Percentiles rank a stretch among this genome's conserved stretches.
These are phyloP conservation scores for Paspalum notatum DNA, from an alignment of 176 grass and related monocot species.

Conservation along the genomic window DNA sequence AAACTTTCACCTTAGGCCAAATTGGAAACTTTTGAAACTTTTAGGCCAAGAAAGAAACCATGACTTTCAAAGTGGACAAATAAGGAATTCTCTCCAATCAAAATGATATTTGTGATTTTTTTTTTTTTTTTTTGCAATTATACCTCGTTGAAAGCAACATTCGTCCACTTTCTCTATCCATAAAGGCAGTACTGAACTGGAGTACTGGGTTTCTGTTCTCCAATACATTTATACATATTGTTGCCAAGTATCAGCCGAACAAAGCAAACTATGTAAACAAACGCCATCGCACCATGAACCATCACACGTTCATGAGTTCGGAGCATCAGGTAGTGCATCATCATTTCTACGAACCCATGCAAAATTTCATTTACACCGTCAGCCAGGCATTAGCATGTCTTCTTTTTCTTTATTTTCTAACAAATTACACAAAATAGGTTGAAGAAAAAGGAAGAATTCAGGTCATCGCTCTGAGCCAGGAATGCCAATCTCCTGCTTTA, in stretches of 20 bases:
- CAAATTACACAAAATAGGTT: conserved; percentile 18
- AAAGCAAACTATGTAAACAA: not conserved
- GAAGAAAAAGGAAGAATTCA: not conserved
- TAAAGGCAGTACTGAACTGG: too few relatives aligned
- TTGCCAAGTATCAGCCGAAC: not conserved
- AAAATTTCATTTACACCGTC: conserved; percentile 4
- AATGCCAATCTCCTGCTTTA: conserved; percentile 41
- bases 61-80: too few relatives aligned
- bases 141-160: too few relatives aligned
- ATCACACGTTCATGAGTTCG: not conserved
- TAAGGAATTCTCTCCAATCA: too few relatives aligned
- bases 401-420: conserved; percentile 35
- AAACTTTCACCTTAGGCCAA: too few relatives aligned
- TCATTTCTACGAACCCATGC: not conserved
- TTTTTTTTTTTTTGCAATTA: too few relatives aligned
- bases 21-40: too few relatives aligned
- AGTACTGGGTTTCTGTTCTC: too few relatives aligned
- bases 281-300: not conserved
- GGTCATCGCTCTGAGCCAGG: conserved; percentile 23
- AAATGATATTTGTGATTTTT: too few relatives aligned
- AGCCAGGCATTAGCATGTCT: not conserved
- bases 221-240: too few relatives aligned
- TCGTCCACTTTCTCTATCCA: too few relatives aligned
- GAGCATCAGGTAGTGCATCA: not conserved
- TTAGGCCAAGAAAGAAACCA: too few relatives aligned